Percentiles rank a stretch among this genome's conserved stretches.
Conservation (phyloP, 805 yeast species). For the Priceomyces melissophilus region DNA sequence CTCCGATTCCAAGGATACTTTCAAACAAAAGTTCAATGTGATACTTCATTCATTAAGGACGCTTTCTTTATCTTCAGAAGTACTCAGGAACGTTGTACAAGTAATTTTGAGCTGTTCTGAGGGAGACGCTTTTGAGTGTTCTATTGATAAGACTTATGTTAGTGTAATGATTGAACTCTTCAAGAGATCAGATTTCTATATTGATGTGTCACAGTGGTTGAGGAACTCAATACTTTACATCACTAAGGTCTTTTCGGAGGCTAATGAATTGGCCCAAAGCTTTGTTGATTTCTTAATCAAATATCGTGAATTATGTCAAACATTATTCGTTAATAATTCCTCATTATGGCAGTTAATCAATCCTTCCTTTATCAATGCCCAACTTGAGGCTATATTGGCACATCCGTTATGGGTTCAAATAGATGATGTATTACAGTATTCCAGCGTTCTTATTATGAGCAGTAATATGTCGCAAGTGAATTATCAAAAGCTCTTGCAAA, state of each 20-base stretch:
- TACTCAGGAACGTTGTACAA: constrained; percentile 11
- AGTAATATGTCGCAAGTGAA: constrained; percentile 24
- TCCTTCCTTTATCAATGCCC: constrained; percentile 51
- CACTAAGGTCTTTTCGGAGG: constrained; percentile 63
- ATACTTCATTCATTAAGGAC: constrained; percentile 2
- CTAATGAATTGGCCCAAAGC: constrained; percentile 19
- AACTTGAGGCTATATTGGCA: constrained; percentile 57
- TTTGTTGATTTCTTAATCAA: constrained; percentile 29
- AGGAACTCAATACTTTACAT: constrained; percentile 56
- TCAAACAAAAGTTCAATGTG: constrained; percentile 7
- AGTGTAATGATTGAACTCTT: constrained; percentile 24
- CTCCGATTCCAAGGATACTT: too few species aligned
- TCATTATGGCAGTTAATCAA: constrained; percentile 33
- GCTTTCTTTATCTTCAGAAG: constrained; percentile 1
- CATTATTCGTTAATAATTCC: constrained; percentile 7
- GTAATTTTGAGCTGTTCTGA: constrained; percentile 19
- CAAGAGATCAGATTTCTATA: constrained; percentile 18
- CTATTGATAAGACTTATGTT: constrained; percentile 24
- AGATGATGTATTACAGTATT: constrained; percentile 43
- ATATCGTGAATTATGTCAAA: constrained; percentile 13
- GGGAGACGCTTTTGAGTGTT: constrained; percentile 24
- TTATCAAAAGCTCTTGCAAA: constrained; percentile 55
- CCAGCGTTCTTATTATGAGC: constrained; percentile 34
- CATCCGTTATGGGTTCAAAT: constrained; percentile 44
- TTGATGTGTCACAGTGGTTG: constrained; percentile 45